Evolutionary conservation across 1,139 yeast species (phyloP).

Genomic region (Yamadazyma dendronema): DNA sequence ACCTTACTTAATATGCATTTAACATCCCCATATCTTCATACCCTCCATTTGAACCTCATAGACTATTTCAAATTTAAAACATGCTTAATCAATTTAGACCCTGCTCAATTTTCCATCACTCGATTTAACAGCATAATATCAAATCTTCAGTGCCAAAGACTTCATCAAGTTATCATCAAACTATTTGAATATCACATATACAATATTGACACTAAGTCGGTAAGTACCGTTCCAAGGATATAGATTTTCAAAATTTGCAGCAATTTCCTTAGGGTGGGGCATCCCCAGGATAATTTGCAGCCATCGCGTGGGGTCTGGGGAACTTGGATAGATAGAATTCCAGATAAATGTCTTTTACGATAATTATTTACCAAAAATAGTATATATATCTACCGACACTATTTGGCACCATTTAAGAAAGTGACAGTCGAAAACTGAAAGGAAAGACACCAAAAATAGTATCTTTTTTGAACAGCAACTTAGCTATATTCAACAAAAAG

Average conservation of each 20-base stretch:
- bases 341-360: too few species aligned
- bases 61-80: slow-evolving; percentile 10
- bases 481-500: too few species aligned
- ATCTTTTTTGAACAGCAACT: too few species aligned
- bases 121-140: slow-evolving; percentile 3
- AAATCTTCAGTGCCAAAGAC: neutral
- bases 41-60: slow-evolving; percentile 8
- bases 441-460: too few species aligned
- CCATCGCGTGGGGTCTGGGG: slow-evolving; percentile 4
- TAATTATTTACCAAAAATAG: too few species aligned
- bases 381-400: too few species aligned
- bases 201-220: slow-evolving; percentile 6
- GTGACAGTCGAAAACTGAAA: too few species aligned
- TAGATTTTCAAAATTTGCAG: slow-evolving; percentile 2
- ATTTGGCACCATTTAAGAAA: too few species aligned
- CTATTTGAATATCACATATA: slow-evolving; percentile 8
- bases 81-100: slow-evolving; percentile 9
- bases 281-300: slow-evolving; percentile 3
- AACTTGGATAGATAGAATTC: too few species aligned
- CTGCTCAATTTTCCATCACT: slow-evolving; percentile 3
- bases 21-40: slow-evolving; percentile 3
- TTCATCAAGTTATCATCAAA: slow-evolving; percentile 6
- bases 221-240: slow-evolving; percentile 6
- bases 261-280: slow-evolving; percentile 1
- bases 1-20: slow-evolving; percentile 25